phyloP scores from a whole-genome alignment of 306 rosid genomes.

The Corylus americana region DNA sequence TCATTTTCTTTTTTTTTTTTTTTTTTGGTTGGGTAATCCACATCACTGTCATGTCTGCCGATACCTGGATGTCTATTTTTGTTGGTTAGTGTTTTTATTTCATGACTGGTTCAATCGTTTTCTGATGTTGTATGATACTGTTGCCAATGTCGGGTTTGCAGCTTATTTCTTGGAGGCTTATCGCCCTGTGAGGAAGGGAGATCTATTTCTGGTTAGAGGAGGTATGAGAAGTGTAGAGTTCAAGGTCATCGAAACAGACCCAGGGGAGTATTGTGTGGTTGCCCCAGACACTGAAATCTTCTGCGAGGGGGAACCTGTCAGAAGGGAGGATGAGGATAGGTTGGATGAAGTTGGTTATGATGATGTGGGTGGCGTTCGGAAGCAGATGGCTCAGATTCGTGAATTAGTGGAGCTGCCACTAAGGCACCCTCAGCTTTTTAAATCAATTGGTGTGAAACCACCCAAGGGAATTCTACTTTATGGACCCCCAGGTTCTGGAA shows the following conservation, averaged over 20 bases:
- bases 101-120: neutral
- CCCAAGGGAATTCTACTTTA: conserved; percentile 70
- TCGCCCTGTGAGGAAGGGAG: conserved; percentile 70
- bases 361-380: conserved; percentile 73
- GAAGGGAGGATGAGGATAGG: conserved; percentile 66
- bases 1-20: too few relatives aligned
- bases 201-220: conserved; percentile 64
- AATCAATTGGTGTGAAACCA: conserved; percentile 73
- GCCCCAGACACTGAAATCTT: conserved; percentile 68
- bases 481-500: conserved; percentile 74
- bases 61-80: neutral
- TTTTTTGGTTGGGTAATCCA: neutral
- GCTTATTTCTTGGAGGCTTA: conserved; percentile 71
- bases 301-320: conserved; percentile 63
- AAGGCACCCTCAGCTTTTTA: conserved; percentile 68
- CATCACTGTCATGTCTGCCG: neutral
- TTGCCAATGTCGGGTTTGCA: conserved; percentile 30
- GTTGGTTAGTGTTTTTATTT: neutral
- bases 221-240: conserved; percentile 77
- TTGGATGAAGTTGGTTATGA: conserved; percentile 67
- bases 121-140: neutral
- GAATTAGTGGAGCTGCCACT: conserved; percentile 69
- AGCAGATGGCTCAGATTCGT: conserved; percentile 75
- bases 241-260: conserved; percentile 70
- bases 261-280: conserved; percentile 64